A percentile compares a stretch with the other conserved stretches of the same genome.
Evolutionary conservation across 2,329 filamentous ascomycete genomes (phyloP).

Genomic region (Phaeophleospora eucalypticola): DNA sequence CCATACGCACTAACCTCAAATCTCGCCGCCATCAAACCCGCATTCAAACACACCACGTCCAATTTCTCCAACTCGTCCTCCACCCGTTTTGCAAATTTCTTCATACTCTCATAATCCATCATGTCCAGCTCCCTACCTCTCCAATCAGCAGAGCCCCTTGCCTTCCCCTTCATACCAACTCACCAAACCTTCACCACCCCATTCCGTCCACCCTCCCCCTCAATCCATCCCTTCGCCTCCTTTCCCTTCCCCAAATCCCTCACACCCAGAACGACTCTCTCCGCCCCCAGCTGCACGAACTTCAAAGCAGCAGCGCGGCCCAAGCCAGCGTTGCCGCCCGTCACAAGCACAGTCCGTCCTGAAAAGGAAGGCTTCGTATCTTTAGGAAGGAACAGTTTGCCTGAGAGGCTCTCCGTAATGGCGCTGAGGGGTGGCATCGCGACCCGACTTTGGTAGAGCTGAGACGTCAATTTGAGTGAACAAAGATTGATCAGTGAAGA

Average conservation of each 20-base stretch:
- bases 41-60: conserved; percentile 39
- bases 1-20: conserved; percentile 31
- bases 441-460: no score
- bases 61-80: conserved; percentile 25
- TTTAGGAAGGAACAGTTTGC: not conserved
- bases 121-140: conserved; percentile 28
- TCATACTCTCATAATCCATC: conserved; percentile 22
- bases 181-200: conserved; percentile 33
- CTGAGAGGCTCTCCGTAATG: not conserved
- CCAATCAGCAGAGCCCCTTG: no score
- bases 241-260: conserved; percentile 36
- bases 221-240: conserved; percentile 30
- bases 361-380: conserved; percentile 14
- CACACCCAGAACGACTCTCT: conserved; percentile 38
- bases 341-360: conserved; percentile 23
- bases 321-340: conserved; percentile 39
- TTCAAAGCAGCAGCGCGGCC: conserved; percentile 37
- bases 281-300: conserved; percentile 35
- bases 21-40: conserved; percentile 29
- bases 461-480: no score
- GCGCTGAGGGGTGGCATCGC: not conserved
- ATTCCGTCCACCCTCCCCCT: conserved; percentile 24
- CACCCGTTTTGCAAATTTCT: conserved; percentile 26
- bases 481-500: no score
- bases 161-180: no score